Percentiles rank a stretch among this genome's conserved stretches.
Conservation (phyloP, 2,329 filamentous ascomycete species). For the Aspergillus eucalypticola region DNA sequence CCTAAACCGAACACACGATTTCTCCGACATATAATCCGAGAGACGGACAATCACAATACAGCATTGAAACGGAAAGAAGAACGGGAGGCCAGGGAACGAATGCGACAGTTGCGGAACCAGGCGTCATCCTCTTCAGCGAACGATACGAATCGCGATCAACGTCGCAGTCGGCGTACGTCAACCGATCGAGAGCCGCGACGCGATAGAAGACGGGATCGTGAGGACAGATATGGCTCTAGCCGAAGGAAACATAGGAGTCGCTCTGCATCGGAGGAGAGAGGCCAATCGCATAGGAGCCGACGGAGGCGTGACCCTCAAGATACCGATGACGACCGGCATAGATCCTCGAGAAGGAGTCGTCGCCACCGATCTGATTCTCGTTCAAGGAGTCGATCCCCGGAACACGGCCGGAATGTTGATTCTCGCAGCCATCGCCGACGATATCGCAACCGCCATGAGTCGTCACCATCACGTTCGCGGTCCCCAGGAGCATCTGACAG, state of each 20-base stretch:
- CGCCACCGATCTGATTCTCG: constrained; percentile 23
- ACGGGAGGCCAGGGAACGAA: constrained; percentile 71
- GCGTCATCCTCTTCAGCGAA: constrained; percentile 24
- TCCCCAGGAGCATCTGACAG: constrained; percentile 19
- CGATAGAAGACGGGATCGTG: constrained; percentile 24
- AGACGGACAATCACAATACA: constrained; percentile 86
- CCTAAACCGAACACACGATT: constrained; percentile 93
- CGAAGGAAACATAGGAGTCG: constrained; percentile 31
- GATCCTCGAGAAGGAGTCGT: constrained; percentile 17
- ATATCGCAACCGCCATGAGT: constrained; percentile 20
- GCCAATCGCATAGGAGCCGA: constrained; percentile 26
- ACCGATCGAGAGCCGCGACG: constrained; percentile 22
- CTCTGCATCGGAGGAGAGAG: constrained; percentile 28
- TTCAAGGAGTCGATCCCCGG: constrained; percentile 26
- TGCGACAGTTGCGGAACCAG: constrained; percentile 59
- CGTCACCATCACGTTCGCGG: constrained; percentile 23
- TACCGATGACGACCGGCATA: constrained; percentile 18
- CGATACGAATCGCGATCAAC: constrained; percentile 37
- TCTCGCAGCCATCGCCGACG: constrained; percentile 18
- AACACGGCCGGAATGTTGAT: constrained; percentile 8
- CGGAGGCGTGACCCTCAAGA: constrained; percentile 25
- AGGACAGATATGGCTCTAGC: constrained; percentile 28
- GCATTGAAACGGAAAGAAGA: constrained; percentile 81
- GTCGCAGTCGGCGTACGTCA: constrained; percentile 14
- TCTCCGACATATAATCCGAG: constrained; percentile 80